Percentiles rank a stretch among this genome's conserved stretches.
These are phyloP conservation scores for Puccinia brachypodii DNA, from an alignment of 1,284 basidiomycete genomes.

Conservation along the genomic window DNA sequence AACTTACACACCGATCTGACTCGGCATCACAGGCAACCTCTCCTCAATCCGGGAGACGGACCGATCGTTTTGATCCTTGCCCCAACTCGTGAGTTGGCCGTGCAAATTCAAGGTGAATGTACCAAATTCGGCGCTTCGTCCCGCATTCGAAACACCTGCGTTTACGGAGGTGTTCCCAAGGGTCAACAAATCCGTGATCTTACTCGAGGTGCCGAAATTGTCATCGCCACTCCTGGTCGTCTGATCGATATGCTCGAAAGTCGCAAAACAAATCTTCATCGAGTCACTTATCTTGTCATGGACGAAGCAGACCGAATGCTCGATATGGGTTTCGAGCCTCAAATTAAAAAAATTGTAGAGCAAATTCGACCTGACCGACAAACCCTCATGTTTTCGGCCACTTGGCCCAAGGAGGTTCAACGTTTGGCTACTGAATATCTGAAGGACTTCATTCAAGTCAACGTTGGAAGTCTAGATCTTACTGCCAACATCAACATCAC, in stretches of 20 bases:
- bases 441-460: constrained; percentile 94
- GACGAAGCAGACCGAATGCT: constrained; percentile 79
- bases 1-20: background rate
- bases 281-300: constrained; percentile 97
- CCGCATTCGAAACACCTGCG: constrained; percentile 93
- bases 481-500: constrained; percentile 98
- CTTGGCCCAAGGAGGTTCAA: constrained; percentile 99
- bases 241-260: constrained; percentile 94
- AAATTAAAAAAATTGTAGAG: constrained; percentile 95
- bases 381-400: constrained; percentile 80
- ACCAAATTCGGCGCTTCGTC: constrained; percentile 97
- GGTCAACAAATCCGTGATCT: constrained; percentile 97
- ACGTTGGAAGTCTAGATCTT: constrained; percentile 97
- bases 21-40: constrained; percentile 69
- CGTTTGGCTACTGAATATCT: constrained; percentile 95
- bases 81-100: constrained; percentile 95
- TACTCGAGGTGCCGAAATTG: constrained; percentile 92
- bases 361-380: constrained; percentile 62
- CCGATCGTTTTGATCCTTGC: constrained; percentile 96
- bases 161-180: constrained; percentile 98
- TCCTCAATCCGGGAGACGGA: constrained; percentile 89
- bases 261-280: constrained; percentile 90
- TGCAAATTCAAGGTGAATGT: constrained; percentile 98
- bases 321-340: constrained; percentile 84
- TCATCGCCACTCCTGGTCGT: constrained; percentile 86